phyloP scores from a whole-genome alignment of 306 rosid species.

The Malus sieversii region DNA sequence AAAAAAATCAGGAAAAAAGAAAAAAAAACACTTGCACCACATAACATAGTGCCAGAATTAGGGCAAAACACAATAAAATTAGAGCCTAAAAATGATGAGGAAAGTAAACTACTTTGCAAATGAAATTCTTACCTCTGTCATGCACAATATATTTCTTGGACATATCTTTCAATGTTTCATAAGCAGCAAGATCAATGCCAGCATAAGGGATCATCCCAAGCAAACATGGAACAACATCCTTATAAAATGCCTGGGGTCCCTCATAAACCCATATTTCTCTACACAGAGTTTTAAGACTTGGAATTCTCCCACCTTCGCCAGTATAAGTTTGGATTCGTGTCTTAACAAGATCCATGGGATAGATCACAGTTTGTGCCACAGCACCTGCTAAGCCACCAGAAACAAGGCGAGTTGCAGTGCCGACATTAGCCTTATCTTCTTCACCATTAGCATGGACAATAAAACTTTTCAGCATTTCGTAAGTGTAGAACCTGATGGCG shows the following conservation, averaged over 20 bases:
- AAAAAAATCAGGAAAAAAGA: neutral
- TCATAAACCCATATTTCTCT: slow-evolving; percentile 74
- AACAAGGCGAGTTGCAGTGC: slow-evolving; percentile 48
- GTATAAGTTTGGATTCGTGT: slow-evolving; percentile 62
- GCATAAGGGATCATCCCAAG: slow-evolving; percentile 88
- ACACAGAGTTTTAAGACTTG: slow-evolving; percentile 47
- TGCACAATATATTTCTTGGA: slow-evolving; percentile 62
- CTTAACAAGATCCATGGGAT: slow-evolving; percentile 86
- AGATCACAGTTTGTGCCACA: slow-evolving; percentile 73
- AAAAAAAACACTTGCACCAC: slow-evolving; percentile 19
- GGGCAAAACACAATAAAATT: slow-evolving; percentile 13
- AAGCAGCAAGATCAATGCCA: slow-evolving; percentile 85
- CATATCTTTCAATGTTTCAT: slow-evolving; percentile 75
- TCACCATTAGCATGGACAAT: slow-evolving; percentile 43
- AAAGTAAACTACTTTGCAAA: neutral
- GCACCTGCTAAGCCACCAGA: slow-evolving; percentile 95
- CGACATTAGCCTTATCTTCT: slow-evolving; percentile 42
- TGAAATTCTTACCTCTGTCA: slow-evolving; percentile 42
- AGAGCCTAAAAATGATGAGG: neutral
- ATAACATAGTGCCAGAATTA: slow-evolving; percentile 16
- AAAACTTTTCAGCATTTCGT: slow-evolving; percentile 55
- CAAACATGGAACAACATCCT: slow-evolving; percentile 73
- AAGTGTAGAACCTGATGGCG: slow-evolving; percentile 68
- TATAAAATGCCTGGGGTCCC: slow-evolving; percentile 81
- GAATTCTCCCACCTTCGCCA: slow-evolving; percentile 48